Evolutionary conservation across 768 basidiomycete genomes (phyloP).

Genomic region (Lentinula aciculospora): DNA sequence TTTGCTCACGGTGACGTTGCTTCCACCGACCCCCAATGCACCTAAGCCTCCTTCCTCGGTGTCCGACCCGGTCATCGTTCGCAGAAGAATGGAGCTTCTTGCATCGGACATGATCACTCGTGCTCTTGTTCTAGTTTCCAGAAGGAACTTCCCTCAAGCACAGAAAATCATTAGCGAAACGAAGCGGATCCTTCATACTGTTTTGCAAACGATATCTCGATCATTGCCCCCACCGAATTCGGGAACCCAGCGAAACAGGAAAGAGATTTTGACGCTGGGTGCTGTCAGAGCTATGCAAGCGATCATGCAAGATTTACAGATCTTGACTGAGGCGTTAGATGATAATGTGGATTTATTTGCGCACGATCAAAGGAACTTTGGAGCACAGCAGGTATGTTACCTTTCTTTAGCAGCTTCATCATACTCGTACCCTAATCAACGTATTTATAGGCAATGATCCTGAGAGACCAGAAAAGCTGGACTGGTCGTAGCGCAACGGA

Average conservation of each 20-base stretch:
- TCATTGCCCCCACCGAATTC: conserved; percentile 53
- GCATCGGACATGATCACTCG: conserved; percentile 98
- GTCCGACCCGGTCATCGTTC: conserved; percentile 86
- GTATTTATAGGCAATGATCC: conserved; percentile 76
- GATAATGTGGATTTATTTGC: conserved; percentile 91
- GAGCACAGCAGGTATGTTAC: conserved; percentile 83
- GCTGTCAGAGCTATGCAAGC: conserved; percentile 80
- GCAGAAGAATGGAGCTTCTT: conserved; percentile 93
- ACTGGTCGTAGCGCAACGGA: conserved; percentile 88
- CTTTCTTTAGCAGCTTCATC: not conserved
- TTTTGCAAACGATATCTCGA: conserved; percentile 79
- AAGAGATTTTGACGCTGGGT: conserved; percentile 67
- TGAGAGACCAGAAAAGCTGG: conserved; percentile 96
- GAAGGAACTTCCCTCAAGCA: conserved; percentile 88
- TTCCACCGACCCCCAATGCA: conserved; percentile 44
- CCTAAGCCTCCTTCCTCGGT: conserved; percentile 38
- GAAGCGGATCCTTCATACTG: conserved; percentile 87
- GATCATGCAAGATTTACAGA: conserved; percentile 82
- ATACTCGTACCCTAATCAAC: not conserved
- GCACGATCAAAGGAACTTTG: conserved; percentile 90
- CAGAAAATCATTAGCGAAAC: conserved; percentile 89
- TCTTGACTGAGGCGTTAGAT: conserved; percentile 81
- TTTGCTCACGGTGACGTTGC: conserved; percentile 87
- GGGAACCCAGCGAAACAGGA: conserved; percentile 61
- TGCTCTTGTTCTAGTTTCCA: conserved; percentile 84